These are phyloP conservation scores for Tilletia setariae DNA, from an alignment of 1,284 basidiomycete genomes.

Conservation along the genomic window DNA sequence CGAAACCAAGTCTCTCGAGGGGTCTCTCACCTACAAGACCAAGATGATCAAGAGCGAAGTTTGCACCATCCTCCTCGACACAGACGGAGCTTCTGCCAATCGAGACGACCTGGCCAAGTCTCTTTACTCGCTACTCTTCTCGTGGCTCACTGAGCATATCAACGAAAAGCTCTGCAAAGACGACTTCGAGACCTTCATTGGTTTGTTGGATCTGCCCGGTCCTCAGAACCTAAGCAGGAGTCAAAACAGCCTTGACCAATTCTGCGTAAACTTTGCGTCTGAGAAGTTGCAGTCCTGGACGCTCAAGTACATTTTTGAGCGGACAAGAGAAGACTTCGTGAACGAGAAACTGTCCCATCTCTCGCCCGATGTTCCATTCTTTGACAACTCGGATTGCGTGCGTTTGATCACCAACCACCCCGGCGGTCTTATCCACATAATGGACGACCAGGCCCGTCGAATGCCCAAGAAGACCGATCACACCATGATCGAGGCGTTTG, in stretches of 20 bases:
- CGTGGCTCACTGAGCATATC: conserved; percentile 94
- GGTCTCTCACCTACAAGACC: conserved; percentile 85
- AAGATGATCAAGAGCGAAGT: conserved; percentile 88
- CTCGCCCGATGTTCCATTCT: conserved; percentile 73
- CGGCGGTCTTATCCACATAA: conserved; percentile 89
- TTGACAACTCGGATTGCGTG: conserved; percentile 86
- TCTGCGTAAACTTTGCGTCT: conserved; percentile 92
- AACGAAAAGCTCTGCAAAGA: conserved; percentile 72
- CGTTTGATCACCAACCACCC: conserved; percentile 81
- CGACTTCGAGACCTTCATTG: conserved; percentile 70
- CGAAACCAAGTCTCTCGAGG: conserved; percentile 69
- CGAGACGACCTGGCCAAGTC: conserved; percentile 89
- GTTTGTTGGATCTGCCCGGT: conserved; percentile 94
- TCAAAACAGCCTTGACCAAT: conserved; percentile 84
- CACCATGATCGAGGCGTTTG: conserved; percentile 90
- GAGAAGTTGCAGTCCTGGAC: conserved; percentile 83
- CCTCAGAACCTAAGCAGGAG: conserved; percentile 64
- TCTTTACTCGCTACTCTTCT: conserved; percentile 88
- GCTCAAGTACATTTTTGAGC: conserved; percentile 75
- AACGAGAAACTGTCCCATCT: conserved; percentile 74
- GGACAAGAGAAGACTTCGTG: conserved; percentile 73
- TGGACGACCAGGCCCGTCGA: conserved; percentile 89
- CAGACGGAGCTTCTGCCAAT: conserved; percentile 85
- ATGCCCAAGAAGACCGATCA: conserved; percentile 85
- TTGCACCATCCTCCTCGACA: conserved; percentile 91